Conservation (phyloP, 495 filamentous ascomycete genomes). For the Neurospora pannonica region DNA sequence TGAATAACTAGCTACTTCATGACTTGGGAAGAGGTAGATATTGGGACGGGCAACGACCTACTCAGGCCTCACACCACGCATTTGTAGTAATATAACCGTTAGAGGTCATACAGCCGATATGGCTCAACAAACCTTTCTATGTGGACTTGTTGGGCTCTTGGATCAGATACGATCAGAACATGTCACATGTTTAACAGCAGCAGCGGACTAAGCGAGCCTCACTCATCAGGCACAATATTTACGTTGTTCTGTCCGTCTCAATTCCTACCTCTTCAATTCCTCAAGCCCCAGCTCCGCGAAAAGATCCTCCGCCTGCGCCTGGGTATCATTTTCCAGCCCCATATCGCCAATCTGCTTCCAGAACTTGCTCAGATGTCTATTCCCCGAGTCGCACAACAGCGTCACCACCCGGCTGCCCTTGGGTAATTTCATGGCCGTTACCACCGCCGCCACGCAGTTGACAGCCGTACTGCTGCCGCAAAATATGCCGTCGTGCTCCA, state of each 20-base stretch:
- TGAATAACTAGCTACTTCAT: background rate
- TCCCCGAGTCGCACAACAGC: slow-evolving; percentile 83
- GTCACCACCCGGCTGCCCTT: slow-evolving; percentile 75
- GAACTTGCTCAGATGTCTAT: slow-evolving; percentile 87
- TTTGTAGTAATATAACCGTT: background rate
- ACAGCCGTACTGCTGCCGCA: slow-evolving; percentile 89
- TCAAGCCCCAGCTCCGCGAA: slow-evolving; percentile 28
- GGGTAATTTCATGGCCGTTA: slow-evolving; percentile 60
- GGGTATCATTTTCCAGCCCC: slow-evolving; percentile 38
- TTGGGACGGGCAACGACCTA: background rate
- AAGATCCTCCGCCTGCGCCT: slow-evolving; percentile 16
- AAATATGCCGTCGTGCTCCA: slow-evolving; percentile 94
- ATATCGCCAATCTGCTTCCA: slow-evolving; percentile 75
- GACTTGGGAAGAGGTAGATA: background rate
- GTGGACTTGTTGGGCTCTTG: background rate
- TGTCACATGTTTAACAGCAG: background rate
- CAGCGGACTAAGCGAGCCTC: background rate
- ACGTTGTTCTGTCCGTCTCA: background rate
- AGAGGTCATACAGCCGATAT: background rate
- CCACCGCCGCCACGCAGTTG: slow-evolving; percentile 87
- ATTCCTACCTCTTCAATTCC: slow-evolving; percentile 7
- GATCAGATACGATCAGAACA: background rate
- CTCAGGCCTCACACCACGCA: background rate
- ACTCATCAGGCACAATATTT: background rate
- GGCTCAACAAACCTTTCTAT: background rate